Conservation (phyloP, 1,284 basidiomycete genomes). For the Moesziomyces aphidis region DNA sequence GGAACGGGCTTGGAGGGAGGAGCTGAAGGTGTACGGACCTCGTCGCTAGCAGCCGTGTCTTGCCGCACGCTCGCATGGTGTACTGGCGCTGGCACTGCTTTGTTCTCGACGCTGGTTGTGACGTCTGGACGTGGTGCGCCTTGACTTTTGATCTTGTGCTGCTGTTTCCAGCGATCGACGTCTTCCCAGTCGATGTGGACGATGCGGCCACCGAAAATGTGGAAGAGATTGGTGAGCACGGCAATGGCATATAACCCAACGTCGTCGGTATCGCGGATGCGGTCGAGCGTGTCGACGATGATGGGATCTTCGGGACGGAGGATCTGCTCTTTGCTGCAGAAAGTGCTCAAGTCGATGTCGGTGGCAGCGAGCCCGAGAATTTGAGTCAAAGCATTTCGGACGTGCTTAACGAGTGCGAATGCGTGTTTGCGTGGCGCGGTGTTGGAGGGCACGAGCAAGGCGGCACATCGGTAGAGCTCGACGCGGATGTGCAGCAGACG, state of each 20-base stretch:
- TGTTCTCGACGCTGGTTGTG: neutral
- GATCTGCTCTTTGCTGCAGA: constrained; percentile 4
- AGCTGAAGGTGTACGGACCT: too few relatives aligned
- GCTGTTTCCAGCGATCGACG: constrained; percentile 7
- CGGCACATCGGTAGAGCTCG: constrained; percentile 7
- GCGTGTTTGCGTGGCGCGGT: neutral
- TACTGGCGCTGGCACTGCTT: too few relatives aligned
- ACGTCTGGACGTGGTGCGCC: neutral
- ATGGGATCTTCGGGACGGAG: constrained; percentile 3
- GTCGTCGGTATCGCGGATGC: constrained; percentile 3
- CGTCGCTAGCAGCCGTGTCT: too few relatives aligned
- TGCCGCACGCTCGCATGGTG: too few relatives aligned
- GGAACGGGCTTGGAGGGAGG: too few relatives aligned
- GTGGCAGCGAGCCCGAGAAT: neutral
- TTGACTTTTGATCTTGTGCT: neutral
- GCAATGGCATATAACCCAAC: neutral
- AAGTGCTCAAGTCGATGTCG: neutral
- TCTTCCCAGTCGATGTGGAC: constrained; percentile 5
- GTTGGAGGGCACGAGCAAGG: neutral
- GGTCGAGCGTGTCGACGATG: neutral
- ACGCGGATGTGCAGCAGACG: constrained; percentile 5
- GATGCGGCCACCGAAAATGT: constrained; percentile 5
- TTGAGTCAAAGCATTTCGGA: neutral
- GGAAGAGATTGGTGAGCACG: neutral
- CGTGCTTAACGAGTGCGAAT: constrained; percentile 1